A percentile compares a stretch with the other conserved stretches of the same genome.
Evolutionary conservation across 371 early-diverging fungal species (phyloP).

Genomic region (Mortierella sp.): DNA sequence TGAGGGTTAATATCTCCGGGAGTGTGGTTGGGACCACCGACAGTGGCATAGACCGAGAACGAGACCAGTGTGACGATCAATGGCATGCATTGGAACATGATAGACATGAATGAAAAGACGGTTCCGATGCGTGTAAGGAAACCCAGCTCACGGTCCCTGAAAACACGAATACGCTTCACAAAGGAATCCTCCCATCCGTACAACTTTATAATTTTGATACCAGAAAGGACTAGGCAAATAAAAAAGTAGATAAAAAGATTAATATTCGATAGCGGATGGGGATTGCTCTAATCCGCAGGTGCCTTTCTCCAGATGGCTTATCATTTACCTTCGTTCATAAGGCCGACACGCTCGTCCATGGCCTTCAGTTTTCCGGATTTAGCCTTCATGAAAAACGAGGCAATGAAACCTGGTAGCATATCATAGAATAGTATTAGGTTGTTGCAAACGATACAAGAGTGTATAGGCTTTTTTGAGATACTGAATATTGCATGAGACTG

Average conservation of each 20-base stretch:
- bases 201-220: slow-evolving; percentile 65
- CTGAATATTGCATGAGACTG: not conserved
- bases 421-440: not conserved
- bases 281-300: not conserved
- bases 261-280: slow-evolving; percentile 1
- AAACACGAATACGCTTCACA: slow-evolving; percentile 39
- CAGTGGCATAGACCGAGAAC: slow-evolving; percentile 42
- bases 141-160: slow-evolving; percentile 41
- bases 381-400: slow-evolving; percentile 48
- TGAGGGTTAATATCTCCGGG: slow-evolving; percentile 43
- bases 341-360: slow-evolving; percentile 41
- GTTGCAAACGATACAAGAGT: too few relatives aligned
- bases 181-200: slow-evolving; percentile 60
- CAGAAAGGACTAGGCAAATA: slow-evolving; percentile 27
- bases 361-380: slow-evolving; percentile 37
- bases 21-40: slow-evolving; percentile 33
- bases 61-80: slow-evolving; percentile 47
- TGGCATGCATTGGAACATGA: slow-evolving; percentile 73
- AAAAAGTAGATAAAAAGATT: not conserved
- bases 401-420: slow-evolving; percentile 35
- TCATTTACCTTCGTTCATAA: slow-evolving; percentile 58
- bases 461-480: too few relatives aligned
- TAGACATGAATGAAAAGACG: slow-evolving; percentile 47
- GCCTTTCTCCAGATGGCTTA: not conserved
- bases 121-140: slow-evolving; percentile 33